Conservation (phyloP, 345 rosid genomes). For the Melaleuca alternifolia region DNA sequence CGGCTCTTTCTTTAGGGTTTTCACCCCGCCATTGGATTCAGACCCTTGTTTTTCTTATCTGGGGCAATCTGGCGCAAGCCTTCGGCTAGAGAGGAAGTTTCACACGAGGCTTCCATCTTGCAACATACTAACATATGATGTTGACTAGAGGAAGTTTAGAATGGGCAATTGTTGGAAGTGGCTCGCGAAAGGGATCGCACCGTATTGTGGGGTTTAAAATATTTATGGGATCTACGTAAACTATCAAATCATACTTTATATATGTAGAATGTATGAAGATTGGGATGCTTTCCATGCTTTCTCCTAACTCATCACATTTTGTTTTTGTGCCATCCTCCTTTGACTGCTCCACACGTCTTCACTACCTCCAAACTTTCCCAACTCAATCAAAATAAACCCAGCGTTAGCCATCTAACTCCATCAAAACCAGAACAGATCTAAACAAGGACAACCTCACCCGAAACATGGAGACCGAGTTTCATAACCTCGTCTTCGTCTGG, state of each 20-base stretch:
- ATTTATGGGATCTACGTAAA: not conserved
- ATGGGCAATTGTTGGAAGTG: not conserved
- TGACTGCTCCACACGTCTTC: not conserved
- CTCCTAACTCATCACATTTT: not conserved
- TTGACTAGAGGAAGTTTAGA: not conserved
- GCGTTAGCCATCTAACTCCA: not conserved
- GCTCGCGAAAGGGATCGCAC: not conserved
- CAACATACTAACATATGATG: not conserved
- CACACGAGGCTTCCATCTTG: not conserved
- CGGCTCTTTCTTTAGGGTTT: not conserved
- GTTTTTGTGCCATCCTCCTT: not conserved
- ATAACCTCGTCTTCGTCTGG: constrained; percentile 10
- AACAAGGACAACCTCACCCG: not conserved
- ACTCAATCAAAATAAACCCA: not conserved
- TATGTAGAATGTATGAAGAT: not conserved
- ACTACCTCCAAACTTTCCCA: not conserved
- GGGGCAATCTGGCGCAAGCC: not conserved
- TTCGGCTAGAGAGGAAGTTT: not conserved
- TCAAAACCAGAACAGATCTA: not conserved
- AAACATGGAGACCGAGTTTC: constrained; percentile 5
- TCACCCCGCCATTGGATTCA: not conserved
- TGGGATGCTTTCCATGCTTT: not conserved
- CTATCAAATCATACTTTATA: not conserved
- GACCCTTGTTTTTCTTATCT: not conserved
- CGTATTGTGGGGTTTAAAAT: not conserved